Conservation (phyloP, 345 rosid species). For the Balakata baccata region DNA sequence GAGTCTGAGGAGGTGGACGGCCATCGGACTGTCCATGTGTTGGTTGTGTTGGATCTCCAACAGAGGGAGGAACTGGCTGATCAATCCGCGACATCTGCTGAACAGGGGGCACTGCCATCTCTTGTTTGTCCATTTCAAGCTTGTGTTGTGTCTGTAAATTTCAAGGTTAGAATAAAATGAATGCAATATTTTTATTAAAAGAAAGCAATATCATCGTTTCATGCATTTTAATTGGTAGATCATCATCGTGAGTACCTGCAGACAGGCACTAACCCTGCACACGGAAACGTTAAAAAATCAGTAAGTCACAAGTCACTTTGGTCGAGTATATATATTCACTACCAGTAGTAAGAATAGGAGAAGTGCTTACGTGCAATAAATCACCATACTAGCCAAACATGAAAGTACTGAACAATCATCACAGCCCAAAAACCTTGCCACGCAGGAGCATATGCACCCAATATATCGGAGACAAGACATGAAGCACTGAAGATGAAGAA, state of each 20-base stretch:
- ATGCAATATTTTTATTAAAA: neutral
- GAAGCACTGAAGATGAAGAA: constrained; percentile 62
- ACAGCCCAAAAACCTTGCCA: constrained; percentile 91
- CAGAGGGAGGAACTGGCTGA: constrained; percentile 70
- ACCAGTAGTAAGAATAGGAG: neutral
- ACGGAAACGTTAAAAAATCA: constrained; percentile 22
- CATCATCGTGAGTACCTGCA: constrained; percentile 75
- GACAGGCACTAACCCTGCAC: constrained; percentile 92
- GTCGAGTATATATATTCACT: constrained; percentile 8
- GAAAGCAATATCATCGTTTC: neutral
- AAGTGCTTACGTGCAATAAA: constrained; percentile 83
- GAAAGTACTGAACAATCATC: constrained; percentile 65
- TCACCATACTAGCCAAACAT: constrained; percentile 72
- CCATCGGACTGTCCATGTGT: constrained; percentile 41
- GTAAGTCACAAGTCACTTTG: constrained; percentile 6
- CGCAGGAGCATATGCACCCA: constrained; percentile 88
- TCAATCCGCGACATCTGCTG: constrained; percentile 95
- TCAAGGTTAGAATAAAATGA: neutral
- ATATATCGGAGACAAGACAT: constrained; percentile 94
- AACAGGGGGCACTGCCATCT: constrained; percentile 69
- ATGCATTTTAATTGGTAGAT: constrained; percentile 15
- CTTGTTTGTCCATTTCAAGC: constrained; percentile 85
- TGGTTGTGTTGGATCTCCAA: constrained; percentile 51
- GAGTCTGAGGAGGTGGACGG: constrained; percentile 48
- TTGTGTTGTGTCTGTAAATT: constrained; percentile 86